Evolutionary conservation across 805 yeast genomes (phyloP).

Genomic region (Metschnikowia arizonensis): DNA sequence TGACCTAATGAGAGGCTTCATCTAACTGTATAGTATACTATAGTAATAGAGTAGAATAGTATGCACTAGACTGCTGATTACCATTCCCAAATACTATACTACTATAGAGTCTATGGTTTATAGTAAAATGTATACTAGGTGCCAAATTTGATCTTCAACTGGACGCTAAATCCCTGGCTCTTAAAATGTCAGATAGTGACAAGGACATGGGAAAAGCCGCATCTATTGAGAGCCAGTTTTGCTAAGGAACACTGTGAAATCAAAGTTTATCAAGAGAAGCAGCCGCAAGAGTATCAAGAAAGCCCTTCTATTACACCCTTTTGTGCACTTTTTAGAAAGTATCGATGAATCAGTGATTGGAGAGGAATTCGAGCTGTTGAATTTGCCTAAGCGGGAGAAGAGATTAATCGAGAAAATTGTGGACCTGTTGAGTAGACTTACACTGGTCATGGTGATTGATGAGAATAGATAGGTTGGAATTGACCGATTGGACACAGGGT

Average conservation of each 20-base stretch:
- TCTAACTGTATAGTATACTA: no score
- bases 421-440: slow-evolving; percentile 77
- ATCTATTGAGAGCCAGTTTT: slow-evolving; percentile 38
- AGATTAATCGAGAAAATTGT: slow-evolving; percentile 79
- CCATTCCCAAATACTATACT: no score
- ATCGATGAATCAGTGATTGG: slow-evolving; percentile 61
- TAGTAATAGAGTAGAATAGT: no score
- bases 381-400: slow-evolving; percentile 71
- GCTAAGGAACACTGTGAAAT: slow-evolving; percentile 28
- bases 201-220: slow-evolving; percentile 36
- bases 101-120: no score
- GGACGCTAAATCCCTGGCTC: background rate
- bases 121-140: no score
- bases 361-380: slow-evolving; percentile 68
- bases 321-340: slow-evolving; percentile 51
- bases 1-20: no score
- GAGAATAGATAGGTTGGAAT: slow-evolving; percentile 79
- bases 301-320: slow-evolving; percentile 40
- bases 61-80: no score
- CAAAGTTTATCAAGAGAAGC: slow-evolving; percentile 26
- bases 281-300: slow-evolving; percentile 20
- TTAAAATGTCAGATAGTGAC: background rate
- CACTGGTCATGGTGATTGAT: slow-evolving; percentile 88
- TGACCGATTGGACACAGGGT: slow-evolving; percentile 73
- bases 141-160: slow-evolving; percentile 1